phyloP scores from a whole-genome alignment of 305 asterid species.

The Fraxinus ornus region DNA sequence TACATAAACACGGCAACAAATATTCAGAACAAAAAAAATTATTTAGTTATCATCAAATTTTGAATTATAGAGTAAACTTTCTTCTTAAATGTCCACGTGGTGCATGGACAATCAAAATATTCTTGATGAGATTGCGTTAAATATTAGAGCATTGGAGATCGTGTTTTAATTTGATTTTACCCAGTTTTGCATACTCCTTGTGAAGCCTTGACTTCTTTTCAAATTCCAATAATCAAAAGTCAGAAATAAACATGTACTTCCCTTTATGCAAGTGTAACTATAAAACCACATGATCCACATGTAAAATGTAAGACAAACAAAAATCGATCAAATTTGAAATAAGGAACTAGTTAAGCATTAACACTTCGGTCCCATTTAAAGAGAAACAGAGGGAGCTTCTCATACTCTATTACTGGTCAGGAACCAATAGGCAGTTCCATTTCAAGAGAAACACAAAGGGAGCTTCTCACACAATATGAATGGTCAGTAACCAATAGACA shows the following conservation, averaged over 20 bases:
- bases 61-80: background rate
- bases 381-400: background rate
- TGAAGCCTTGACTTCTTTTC: background rate
- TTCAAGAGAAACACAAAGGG: background rate
- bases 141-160: background rate
- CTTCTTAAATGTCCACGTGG: background rate
- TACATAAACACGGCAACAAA: background rate
- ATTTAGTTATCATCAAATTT: background rate
- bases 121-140: background rate
- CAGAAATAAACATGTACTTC: background rate
- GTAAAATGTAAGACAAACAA: background rate
- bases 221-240: background rate
- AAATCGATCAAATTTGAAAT: background rate
- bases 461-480: background rate
- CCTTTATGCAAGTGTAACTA: background rate
- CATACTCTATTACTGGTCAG: background rate
- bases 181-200: slow-evolving; percentile 9
- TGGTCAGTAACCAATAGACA: background rate
- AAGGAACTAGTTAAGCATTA: background rate
- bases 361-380: background rate
- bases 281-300: background rate
- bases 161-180: background rate
- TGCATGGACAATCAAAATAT: background rate
- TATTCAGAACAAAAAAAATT: background rate
- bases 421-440: background rate